Conservation (phyloP, 768 basidiomycete genomes). For the Chalciporus pseudorubinellus region DNA sequence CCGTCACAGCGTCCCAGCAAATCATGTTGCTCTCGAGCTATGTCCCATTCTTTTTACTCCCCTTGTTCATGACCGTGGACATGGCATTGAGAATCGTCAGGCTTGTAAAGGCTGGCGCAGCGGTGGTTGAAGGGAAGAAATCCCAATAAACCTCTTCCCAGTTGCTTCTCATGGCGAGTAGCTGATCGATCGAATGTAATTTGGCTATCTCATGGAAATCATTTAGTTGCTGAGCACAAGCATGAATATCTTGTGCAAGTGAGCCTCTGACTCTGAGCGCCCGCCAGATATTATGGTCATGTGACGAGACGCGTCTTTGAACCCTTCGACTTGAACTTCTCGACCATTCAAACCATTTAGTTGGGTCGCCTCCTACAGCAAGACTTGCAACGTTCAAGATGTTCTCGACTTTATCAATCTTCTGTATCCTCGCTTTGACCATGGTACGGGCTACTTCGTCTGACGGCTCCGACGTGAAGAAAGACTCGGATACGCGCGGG, state of each 20-base stretch:
- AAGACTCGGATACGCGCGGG: no score
- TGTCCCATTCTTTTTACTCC: constrained; percentile 72
- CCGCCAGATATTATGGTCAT: neutral
- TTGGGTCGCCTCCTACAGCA: no score
- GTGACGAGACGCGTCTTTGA: neutral
- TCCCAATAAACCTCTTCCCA: constrained; percentile 5
- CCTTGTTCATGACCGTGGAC: constrained; percentile 70
- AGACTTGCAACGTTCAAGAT: neutral
- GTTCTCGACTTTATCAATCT: neutral
- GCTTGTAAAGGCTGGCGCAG: constrained; percentile 30
- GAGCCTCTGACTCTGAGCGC: neutral
- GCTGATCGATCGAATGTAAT: neutral
- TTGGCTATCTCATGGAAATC: neutral
- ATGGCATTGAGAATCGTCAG: constrained; percentile 49
- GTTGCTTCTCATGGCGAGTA: neutral
- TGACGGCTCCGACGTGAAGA: neutral
- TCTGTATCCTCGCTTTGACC: neutral
- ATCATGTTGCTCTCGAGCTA: constrained; percentile 64
- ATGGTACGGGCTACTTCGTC: neutral
- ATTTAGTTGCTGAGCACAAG: neutral
- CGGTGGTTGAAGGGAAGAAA: constrained; percentile 13
- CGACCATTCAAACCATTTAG: neutral
- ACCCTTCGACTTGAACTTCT: neutral
- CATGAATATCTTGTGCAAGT: neutral
- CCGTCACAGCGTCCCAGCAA: constrained; percentile 52